phyloP scores from a whole-genome alignment of 306 rosid species.

The Acacia crassicarpa region DNA sequence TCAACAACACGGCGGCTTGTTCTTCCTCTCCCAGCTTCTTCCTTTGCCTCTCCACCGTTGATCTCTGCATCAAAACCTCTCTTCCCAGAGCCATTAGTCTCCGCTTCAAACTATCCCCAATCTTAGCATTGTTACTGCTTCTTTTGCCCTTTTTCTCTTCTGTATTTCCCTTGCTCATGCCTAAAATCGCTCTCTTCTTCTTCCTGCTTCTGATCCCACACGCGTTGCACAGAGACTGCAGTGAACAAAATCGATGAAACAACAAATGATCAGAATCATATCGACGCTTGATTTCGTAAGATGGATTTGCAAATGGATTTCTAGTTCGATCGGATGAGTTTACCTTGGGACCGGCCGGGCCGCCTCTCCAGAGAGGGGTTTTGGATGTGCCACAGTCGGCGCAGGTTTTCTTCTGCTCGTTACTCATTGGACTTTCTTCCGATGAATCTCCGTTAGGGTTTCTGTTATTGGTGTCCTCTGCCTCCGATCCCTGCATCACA shows the following conservation, averaged over 20 bases:
- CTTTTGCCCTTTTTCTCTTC: conserved; percentile 56
- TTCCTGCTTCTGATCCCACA: conserved; percentile 99
- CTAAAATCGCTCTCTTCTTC: conserved; percentile 84
- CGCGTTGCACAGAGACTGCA: conserved; percentile 88
- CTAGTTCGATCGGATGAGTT: neutral
- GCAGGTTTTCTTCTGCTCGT: conserved; percentile 71
- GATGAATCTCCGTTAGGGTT: conserved; percentile 55
- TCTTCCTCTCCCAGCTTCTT: conserved; percentile 86
- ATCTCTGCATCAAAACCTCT: conserved; percentile 82
- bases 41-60: conserved; percentile 63
- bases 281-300: neutral
- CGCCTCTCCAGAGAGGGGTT: conserved; percentile 97
- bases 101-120: conserved; percentile 64
- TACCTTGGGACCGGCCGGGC: conserved; percentile 98
- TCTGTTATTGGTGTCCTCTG: conserved; percentile 48
- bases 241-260: neutral
- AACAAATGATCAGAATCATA: neutral
- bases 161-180: conserved; percentile 54
- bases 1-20: conserved; percentile 85
- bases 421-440: conserved; percentile 40
- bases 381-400: conserved; percentile 94
- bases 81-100: conserved; percentile 64
- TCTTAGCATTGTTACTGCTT: conserved; percentile 24
- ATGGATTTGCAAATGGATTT: neutral
- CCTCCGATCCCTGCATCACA: conserved; percentile 73